Percentiles rank a stretch among this genome's conserved stretches.
These are phyloP conservation scores for Magnusiomyces clavatus DNA, from an alignment of 1,139 yeast species.

Conservation along the genomic window DNA sequence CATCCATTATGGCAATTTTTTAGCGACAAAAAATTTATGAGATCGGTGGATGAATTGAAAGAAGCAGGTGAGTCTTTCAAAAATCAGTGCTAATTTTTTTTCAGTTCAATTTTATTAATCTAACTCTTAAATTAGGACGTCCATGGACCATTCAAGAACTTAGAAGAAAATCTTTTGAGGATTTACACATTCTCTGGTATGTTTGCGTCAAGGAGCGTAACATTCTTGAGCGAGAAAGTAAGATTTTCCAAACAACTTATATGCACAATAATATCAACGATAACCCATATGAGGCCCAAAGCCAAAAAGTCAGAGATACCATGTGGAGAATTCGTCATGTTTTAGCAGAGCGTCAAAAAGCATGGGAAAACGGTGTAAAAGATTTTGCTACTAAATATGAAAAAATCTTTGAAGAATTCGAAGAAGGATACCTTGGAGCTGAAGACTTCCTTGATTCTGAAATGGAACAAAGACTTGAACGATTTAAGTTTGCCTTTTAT, in stretches of 20 bases:
- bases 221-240: constrained; percentile 65
- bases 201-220: constrained; percentile 78
- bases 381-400: constrained; percentile 39
- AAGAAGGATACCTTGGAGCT: constrained; percentile 48
- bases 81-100: not conserved
- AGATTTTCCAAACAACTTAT: constrained; percentile 30
- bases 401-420: constrained; percentile 50
- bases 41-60: constrained; percentile 51
- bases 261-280: constrained; percentile 40
- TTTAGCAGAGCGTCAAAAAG: constrained; percentile 74
- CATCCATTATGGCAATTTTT: constrained; percentile 97
- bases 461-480: constrained; percentile 59
- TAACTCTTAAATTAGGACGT: constrained; percentile 43
- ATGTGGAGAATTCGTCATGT: constrained; percentile 82
- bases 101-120: not conserved
- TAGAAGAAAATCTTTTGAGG: constrained; percentile 86
- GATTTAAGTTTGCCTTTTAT: constrained; percentile 73
- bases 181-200: constrained; percentile 87
- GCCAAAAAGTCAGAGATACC: constrained; percentile 44
- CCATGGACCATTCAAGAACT: constrained; percentile 86
- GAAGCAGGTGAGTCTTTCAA: constrained; percentile 27
- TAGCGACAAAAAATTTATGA: constrained; percentile 47
- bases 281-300: constrained; percentile 33
- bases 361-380: constrained; percentile 54
- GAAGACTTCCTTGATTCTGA: constrained; percentile 50